Percentiles rank a stretch among this genome's conserved stretches.
These are phyloP conservation scores for Wickerhamiella brachini DNA, from an alignment of 805 yeast genomes.

Conservation along the genomic window DNA sequence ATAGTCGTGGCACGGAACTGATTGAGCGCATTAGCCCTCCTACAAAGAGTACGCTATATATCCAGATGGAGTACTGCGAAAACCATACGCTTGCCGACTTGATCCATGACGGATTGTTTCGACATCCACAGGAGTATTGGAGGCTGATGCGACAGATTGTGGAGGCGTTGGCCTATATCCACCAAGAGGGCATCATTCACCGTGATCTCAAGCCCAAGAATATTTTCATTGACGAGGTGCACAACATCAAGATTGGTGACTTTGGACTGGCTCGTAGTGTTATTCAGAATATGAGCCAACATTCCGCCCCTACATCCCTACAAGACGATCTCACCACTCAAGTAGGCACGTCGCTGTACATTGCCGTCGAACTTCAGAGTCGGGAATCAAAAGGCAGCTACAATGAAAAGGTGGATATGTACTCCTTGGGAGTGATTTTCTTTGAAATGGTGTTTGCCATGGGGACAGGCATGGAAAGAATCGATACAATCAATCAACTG, in stretches of 20 bases:
- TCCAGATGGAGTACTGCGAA: conserved; percentile 98
- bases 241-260: conserved; percentile 89
- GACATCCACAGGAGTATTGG: conserved; percentile 74
- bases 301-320: conserved; percentile 1
- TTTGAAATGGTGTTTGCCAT: conserved; percentile 86
- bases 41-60: conserved; percentile 57
- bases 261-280: conserved; percentile 83
- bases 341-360: conserved; percentile 87
- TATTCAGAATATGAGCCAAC: conserved; percentile 12
- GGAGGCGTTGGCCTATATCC: conserved; percentile 85
- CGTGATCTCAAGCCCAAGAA: conserved; percentile 92
- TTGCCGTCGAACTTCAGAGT: conserved; percentile 69
- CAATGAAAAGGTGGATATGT: conserved; percentile 90
- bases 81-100: conserved; percentile 78
- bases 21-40: neutral
- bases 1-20: neutral
- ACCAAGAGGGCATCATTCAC: conserved; percentile 86
- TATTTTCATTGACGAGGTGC: conserved; percentile 80
- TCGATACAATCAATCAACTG: conserved; percentile 49
- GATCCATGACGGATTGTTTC: conserved; percentile 61
- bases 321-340: conserved; percentile 75
- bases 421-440: conserved; percentile 84
- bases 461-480: conserved; percentile 90
- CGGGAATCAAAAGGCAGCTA: conserved; percentile 42
- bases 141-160: conserved; percentile 71